Evolutionary conservation across 345 rosid species (phyloP), one percentile per base, ranked within the genome.

Genomic region (Anastatica hierochuntica): DNA sequence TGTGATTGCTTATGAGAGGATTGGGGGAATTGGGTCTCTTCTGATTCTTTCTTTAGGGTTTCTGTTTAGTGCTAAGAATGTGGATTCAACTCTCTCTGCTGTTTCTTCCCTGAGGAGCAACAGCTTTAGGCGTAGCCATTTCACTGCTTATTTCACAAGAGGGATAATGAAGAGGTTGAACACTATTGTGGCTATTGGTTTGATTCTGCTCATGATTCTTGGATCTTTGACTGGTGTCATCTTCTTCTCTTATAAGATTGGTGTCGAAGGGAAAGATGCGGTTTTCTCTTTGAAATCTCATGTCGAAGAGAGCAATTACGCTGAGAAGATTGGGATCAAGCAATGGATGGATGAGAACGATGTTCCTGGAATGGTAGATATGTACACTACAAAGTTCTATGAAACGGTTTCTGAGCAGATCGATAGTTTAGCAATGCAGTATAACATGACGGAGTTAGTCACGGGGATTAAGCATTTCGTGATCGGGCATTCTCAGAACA

Each of bases 261-360:
- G 94, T 17, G 70, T 88, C 18, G 98, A 92, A 68, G 98, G 96
- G 17, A 90, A 90, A 78, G 81, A 84, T 33, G 92, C 95, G 0
- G 96, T 87, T 43, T 76, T 76, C 43, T 84, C 95, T 2, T 23
- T 84, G 43, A 90, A 90, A 58, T 74, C 88, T 18, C 98, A 87
- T 37, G 89, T 90, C 9, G 88, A 82, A 52, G 71, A 87, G 77
- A 87, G 70, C 46, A 90, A 90, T 69, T 90, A 90, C 58, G 82
- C 96, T 0, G 98, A 90, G 77, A 87, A 66, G 65, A 61, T 84
- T 16, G 98, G 96, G 43, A 43, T 87, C 50, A 87, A 82, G 74
- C 68, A 72, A 43, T 90, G 96, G 98, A 84, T 90, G 95, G 87
- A 80, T 14, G 98, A 87, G 67, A 90, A 90, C 30, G 98, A 90